Evolutionary conservation across 805 yeast genomes (phyloP).

Genomic region (Pichia nakasei): DNA sequence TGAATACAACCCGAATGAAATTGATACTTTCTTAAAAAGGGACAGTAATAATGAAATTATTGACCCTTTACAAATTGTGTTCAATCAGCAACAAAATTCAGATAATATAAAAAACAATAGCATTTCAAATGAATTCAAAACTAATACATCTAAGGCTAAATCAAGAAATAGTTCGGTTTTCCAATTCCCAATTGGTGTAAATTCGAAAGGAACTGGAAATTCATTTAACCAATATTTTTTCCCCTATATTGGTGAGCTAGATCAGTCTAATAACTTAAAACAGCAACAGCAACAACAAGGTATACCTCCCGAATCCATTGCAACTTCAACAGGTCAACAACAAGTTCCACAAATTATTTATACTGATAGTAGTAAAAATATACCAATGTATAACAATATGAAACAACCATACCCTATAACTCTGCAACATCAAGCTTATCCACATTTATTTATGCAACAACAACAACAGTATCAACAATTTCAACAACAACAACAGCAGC

Average conservation of each 20-base stretch:
- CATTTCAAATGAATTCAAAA: neutral
- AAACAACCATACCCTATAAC: conserved; percentile 1
- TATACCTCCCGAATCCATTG: neutral
- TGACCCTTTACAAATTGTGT: conserved; percentile 18
- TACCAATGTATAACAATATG: neutral
- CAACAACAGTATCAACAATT: neutral
- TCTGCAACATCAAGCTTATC: neutral
- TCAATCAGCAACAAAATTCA: neutral
- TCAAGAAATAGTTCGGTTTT: conserved; percentile 11
- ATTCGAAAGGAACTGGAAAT: neutral
- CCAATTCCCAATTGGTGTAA: conserved; percentile 8
- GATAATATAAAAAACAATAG: neutral
- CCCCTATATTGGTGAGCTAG: neutral
- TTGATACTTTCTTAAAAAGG: conserved; percentile 29
- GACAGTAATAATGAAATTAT: conserved; percentile 25
- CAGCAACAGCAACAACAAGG: neutral
- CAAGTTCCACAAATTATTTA: too few relatives aligned
- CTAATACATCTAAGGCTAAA: neutral
- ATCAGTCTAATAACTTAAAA: neutral
- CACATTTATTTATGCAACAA: neutral
- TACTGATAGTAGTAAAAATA: too few relatives aligned
- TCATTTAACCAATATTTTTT: neutral
- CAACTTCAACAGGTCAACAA: neutral
- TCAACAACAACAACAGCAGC: neutral
- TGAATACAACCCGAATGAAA: conserved; percentile 24